These are phyloP conservation scores for Desmodesmus armatus DNA, from an alignment of 139 green algal species.

Conservation along the genomic window DNA sequence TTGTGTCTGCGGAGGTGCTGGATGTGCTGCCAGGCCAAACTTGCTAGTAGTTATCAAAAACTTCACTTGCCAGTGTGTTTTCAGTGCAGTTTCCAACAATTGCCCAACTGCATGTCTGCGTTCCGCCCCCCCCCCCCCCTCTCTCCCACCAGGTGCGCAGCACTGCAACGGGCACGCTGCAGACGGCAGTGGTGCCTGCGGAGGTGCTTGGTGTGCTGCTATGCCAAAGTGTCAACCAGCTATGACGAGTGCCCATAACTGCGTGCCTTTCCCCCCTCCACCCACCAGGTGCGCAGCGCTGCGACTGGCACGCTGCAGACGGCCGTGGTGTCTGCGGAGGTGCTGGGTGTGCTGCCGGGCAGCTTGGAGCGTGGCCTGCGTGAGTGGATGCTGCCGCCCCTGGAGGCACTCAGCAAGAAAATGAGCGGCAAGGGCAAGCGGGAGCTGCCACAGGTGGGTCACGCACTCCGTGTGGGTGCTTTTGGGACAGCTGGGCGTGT, in stretches of 20 bases:
- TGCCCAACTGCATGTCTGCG: too few relatives aligned
- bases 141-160: too few relatives aligned
- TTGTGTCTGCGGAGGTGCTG: slow-evolving; percentile 77
- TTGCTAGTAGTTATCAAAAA: too few relatives aligned
- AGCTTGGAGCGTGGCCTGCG: slow-evolving; percentile 65
- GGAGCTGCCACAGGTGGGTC: slow-evolving; percentile 49
- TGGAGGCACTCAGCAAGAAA: slow-evolving; percentile 60
- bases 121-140: too few relatives aligned
- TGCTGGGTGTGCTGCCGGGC: slow-evolving; percentile 63
- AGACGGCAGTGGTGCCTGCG: neutral
- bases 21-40: slow-evolving; percentile 57
- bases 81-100: too few relatives aligned
- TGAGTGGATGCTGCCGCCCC: slow-evolving; percentile 67
- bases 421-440: slow-evolving; percentile 4
- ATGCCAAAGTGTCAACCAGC: too few relatives aligned
- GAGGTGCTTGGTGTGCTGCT: too few relatives aligned
- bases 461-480: neutral
- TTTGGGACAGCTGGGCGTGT: neutral
- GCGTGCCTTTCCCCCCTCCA: too few relatives aligned
- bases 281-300: slow-evolving; percentile 59
- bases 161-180: neutral
- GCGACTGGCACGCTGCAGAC: slow-evolving; percentile 75
- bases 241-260: too few relatives aligned
- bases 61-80: too few relatives aligned
- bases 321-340: slow-evolving; percentile 73